Base-by-base conservation (phyloP, 2,329 filamentous ascomycete genomes). In the Nothophaeocryptopus gaeumannii region DNA sequence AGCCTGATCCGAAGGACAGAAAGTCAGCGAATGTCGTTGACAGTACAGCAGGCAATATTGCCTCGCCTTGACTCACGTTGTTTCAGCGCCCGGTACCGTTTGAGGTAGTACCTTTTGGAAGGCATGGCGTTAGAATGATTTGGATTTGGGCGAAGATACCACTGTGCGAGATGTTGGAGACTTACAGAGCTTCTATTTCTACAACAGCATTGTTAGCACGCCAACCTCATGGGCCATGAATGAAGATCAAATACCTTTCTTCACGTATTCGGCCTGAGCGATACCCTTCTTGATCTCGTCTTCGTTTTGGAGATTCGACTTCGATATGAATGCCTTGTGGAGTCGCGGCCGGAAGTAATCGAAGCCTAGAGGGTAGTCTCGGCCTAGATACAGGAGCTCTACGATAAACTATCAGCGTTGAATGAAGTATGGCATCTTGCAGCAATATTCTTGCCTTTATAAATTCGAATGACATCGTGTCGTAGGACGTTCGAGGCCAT, bases 161-260 rank as follows among this genome's bases (percentile, higher is more conserved):
- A 42, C 39, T 29, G 34, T 41, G 36, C 13, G 12, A 47, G 31
- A 29, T 38, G 40, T 43, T 20, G 13, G 47, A 15, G 44, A 79
- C 88, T 81, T 78, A 96, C 88, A 97, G 68, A 13, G 90, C 86
- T 73, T 96, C 91, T 53, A 97, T 89, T 69, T 96, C 92, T 93
- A 58, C 50, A 52, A 15, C 32, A 46, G 35, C 39, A 49, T 30
- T 29, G 7, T 48, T 35, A 54, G 49, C 42, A 33, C 41, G 10
- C 20, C 20, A 26, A 14, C 7, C n/a, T 41, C 7, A 14, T 5
- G 20, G 13, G 15, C 15, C 39, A 3, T 26, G 39, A 8, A 36
- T 35, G 33, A n/a, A 10, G 8, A 11, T 13, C 10, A 31, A 26
- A 49, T 65, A 89, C 89, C 89, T 78, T 95, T 96, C 71, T 89